A percentile compares a stretch with the other conserved stretches of the same genome.
Conservation (phyloP, 768 basidiomycete genomes). For the Sarcodon aspratus region DNA sequence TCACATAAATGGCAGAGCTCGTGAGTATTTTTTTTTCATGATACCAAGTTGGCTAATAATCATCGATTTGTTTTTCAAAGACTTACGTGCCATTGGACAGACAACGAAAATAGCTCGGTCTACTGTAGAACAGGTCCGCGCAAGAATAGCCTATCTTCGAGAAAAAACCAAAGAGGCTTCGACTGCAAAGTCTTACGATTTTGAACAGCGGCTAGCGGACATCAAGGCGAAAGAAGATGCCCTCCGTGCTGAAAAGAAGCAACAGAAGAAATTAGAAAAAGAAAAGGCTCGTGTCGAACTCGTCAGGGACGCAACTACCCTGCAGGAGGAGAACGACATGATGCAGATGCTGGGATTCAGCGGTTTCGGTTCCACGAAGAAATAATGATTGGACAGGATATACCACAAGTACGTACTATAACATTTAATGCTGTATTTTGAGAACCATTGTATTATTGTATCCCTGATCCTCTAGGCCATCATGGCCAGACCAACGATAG, state of each 20-base stretch:
- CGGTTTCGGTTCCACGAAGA: constrained; percentile 83
- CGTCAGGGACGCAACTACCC: constrained; percentile 33
- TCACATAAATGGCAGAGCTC: constrained; percentile 89
- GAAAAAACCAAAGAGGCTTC: constrained; percentile 81
- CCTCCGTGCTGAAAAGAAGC: constrained; percentile 62
- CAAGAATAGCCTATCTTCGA: constrained; percentile 77
- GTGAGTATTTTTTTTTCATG: constrained; percentile 37
- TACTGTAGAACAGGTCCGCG: constrained; percentile 86
- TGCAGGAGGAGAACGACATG: constrained; percentile 54
- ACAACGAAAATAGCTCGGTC: constrained; percentile 87
- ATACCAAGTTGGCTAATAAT: not conserved
- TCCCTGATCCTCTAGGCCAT: constrained; percentile 1
- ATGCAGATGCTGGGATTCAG: constrained; percentile 83
- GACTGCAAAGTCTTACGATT: constrained; percentile 86
- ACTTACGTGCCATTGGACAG: constrained; percentile 90
- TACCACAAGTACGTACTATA: not conserved
- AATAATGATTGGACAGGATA: constrained; percentile 26
- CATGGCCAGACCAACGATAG: constrained; percentile 53
- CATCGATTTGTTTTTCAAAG: constrained; percentile 27
- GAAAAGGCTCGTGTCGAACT: constrained; percentile 61
- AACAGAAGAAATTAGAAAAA: constrained; percentile 69
- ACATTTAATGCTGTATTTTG: too few species aligned
- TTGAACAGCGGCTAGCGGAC: constrained; percentile 79
- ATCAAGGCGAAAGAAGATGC: constrained; percentile 64
- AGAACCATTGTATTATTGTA: too few species aligned